A percentile compares a stretch with the other conserved stretches of the same genome.
phyloP scores from a whole-genome alignment of 495 filamentous ascomycete species.

The Neurospora sp. region DNA sequence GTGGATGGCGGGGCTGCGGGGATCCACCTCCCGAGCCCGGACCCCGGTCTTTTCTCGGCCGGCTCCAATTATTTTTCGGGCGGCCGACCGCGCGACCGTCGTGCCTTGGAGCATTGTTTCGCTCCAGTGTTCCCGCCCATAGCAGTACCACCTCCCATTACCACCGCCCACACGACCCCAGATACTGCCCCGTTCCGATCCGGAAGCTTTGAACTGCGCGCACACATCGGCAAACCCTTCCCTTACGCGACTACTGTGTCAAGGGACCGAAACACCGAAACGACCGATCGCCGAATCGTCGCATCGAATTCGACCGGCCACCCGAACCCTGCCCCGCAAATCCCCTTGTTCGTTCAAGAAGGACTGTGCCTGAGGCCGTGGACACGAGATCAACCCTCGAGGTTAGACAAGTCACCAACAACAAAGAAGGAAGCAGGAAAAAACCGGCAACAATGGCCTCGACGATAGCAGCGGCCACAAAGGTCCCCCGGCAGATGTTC shows the following conservation, averaged over 20 bases:
- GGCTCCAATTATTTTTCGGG: not conserved
- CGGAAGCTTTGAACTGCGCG: not conserved
- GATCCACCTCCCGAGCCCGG: not conserved
- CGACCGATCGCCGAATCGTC: not conserved
- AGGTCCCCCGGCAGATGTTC: conserved; percentile 13
- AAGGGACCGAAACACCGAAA: not conserved
- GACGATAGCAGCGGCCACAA: conserved; percentile 18
- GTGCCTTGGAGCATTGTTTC: not conserved
- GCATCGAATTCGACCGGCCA: not conserved
- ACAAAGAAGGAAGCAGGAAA: not conserved
- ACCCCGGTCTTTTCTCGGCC: not conserved
- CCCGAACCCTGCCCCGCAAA: not conserved
- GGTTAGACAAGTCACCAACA: not conserved
- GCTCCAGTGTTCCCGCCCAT: not conserved
- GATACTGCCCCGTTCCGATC: not conserved
- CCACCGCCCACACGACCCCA: not conserved
- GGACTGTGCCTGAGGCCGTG: not conserved
- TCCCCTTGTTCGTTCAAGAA: not conserved
- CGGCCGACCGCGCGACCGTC: not conserved
- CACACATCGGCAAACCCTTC: not conserved
- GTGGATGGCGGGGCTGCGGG: not conserved
- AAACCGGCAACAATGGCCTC: conserved; percentile 18
- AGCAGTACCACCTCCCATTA: not conserved
- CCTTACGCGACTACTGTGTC: not conserved
- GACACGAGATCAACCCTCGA: not conserved